These are phyloP conservation scores for Spizellomyces punctatus DNA, from an alignment of 192 early-diverging fungal species.

Conservation along the genomic window DNA sequence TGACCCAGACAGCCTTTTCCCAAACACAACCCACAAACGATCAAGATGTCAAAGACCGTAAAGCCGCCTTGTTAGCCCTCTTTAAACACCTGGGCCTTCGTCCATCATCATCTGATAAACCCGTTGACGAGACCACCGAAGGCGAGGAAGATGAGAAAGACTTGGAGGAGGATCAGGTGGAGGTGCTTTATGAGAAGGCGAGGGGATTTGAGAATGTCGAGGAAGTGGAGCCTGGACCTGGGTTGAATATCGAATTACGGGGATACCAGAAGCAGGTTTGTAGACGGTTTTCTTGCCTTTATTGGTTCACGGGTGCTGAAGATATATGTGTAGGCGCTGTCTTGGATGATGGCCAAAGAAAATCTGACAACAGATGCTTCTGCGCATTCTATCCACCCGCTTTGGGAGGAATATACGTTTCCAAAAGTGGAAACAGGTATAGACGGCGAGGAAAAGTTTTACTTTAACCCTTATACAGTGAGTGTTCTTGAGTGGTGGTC, in stretches of 20 bases:
- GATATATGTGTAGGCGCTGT: conserved; percentile 8
- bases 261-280: conserved; percentile 39
- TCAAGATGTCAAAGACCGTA: conserved; percentile 10
- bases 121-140: not conserved
- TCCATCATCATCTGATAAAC: not conserved
- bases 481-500: no score
- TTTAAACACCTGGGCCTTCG: conserved; percentile 17
- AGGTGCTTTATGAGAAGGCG: conserved; percentile 36
- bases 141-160: conserved; percentile 14
- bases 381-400: conserved; percentile 18
- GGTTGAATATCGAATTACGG: conserved; percentile 25
- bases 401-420: conserved; percentile 29
- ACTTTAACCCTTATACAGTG: conserved; percentile 37
- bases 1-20: conserved; percentile 7
- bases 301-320: not conserved
- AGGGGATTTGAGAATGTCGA: conserved; percentile 22
- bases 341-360: conserved; percentile 28
- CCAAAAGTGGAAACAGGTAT: not conserved
- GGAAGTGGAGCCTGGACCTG: conserved; percentile 25
- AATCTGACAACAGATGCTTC: conserved; percentile 1
- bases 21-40: not conserved
- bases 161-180: conserved; percentile 18
- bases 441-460: conserved; percentile 13
- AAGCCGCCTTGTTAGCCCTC: conserved; percentile 1
- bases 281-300: not conserved